Conservation (phyloP, 116 monocot species). For the Papilionanthe hybrid region DNA sequence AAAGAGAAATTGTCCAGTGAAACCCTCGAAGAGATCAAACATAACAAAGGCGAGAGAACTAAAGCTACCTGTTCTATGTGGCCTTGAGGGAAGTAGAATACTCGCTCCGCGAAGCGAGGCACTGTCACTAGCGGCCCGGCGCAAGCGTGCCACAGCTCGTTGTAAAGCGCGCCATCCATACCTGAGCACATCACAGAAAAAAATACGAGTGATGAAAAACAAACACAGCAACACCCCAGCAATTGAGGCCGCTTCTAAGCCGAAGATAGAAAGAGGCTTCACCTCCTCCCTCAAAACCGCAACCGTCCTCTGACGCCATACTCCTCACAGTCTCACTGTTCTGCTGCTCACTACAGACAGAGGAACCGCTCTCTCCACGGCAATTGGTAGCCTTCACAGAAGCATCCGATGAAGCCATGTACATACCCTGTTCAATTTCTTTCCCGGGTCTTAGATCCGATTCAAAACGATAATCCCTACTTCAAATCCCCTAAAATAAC, state of each 20-base stretch:
- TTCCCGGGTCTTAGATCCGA: conserved; percentile 11
- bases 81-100: conserved; percentile 89
- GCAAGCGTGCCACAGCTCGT: conserved; percentile 72
- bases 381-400: conserved; percentile 19
- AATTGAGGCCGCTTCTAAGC: not conserved
- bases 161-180: conserved; percentile 45
- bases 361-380: conserved; percentile 18
- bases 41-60: not conserved
- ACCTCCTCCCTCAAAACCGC: conserved; percentile 19
- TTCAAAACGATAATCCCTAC: not conserved
- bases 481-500: not conserved
- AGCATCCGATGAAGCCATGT: conserved; percentile 10
- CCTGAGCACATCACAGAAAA: conserved; percentile 15
- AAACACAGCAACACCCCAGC: not conserved
- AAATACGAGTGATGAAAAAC: not conserved
- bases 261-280: not conserved
- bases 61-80: conserved; percentile 62
- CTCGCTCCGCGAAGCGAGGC: conserved; percentile 47
- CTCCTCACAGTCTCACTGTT: conserved; percentile 6
- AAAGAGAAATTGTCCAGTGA: not conserved
- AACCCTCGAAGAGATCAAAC: not conserved
- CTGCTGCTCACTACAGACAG: conserved; percentile 4
- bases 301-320: not conserved
- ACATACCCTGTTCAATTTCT: conserved; percentile 12
- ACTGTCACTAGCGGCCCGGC: conserved; percentile 80